These are phyloP conservation scores for Monosporascus sp. DNA, from an alignment of 2,329 filamentous ascomycete genomes.

Conservation along the genomic window DNA sequence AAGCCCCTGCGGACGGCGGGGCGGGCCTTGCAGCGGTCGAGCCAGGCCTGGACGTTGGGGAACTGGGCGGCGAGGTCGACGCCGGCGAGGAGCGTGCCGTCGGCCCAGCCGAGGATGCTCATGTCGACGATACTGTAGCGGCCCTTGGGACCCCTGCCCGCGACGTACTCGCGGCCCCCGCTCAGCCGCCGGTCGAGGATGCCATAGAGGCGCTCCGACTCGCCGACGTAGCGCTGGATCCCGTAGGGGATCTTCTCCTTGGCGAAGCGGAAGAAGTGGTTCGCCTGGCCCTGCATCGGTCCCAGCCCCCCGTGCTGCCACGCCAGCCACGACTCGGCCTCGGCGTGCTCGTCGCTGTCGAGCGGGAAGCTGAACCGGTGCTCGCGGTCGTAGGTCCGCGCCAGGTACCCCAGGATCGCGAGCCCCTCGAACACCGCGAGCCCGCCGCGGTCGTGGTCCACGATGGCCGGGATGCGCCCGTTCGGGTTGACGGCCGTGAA, in stretches of 20 bases:
- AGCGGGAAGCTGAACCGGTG: conserved; percentile 59
- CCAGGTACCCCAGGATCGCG: conserved; percentile 69
- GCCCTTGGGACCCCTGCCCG: conserved; percentile 44
- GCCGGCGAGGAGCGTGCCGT: conserved; percentile 52
- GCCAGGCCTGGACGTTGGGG: conserved; percentile 62
- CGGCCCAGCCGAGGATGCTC: conserved; percentile 65
- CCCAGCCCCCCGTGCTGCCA: conserved; percentile 73
- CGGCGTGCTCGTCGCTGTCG: conserved; percentile 31
- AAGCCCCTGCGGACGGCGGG: conserved; percentile 60
- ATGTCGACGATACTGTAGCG: conserved; percentile 68
- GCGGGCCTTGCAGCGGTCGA: conserved; percentile 53
- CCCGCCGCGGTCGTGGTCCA: conserved; percentile 58
- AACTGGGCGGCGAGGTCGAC: conserved; percentile 58
- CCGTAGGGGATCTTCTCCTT: conserved; percentile 66
- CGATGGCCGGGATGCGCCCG: conserved; percentile 59
- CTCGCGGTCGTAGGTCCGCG: conserved; percentile 65
- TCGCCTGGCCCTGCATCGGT: conserved; percentile 68
- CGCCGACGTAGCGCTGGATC: conserved; percentile 69
- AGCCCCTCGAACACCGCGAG: conserved; percentile 70
- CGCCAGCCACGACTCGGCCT: conserved; percentile 56
- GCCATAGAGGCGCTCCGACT: conserved; percentile 68
- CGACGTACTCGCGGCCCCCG: conserved; percentile 42
- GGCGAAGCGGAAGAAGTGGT: conserved; percentile 66
- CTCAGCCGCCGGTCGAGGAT: conserved; percentile 63
- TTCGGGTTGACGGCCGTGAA: conserved; percentile 59